Evolutionary conservation across 306 rosid genomes (phyloP), one percentile per base, ranked within the genome.

Genomic region (Canavalia ensiformis): DNA sequence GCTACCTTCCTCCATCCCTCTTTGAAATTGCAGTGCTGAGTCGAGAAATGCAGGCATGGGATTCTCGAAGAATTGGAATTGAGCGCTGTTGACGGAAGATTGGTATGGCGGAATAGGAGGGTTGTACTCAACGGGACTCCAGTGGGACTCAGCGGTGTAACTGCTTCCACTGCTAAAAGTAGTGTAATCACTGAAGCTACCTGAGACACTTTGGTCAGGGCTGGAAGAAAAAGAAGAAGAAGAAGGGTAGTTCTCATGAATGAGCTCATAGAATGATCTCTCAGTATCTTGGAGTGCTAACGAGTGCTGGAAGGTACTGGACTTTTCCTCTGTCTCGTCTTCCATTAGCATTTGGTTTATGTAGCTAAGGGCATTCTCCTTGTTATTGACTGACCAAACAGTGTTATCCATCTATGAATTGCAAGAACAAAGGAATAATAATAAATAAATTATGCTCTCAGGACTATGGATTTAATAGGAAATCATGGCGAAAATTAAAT

Each of bases 301-400:
- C 72, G 91, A 85, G 74, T 89, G 90, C 56, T 80, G 84, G 41
- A 88, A 86, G 87, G 89, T 84, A 3, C 64, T 78, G 7, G 87
- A 86, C 62, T 74, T 83, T 1, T 80, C 73, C 12, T 85, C 92
- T 13, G 86, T 76, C 76, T 89, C 88, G 65, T 90, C 97, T 51
- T 92, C 90, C 91, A 89, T 85, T 1, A 92, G 91, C 78, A 89
- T 79, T 76, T 92, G 89, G 79, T 69, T 83, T 70, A 92, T 83
- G 83, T 85, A 89, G 73, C 74, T 59, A 30, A 92, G 88, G 34
- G 76, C 69, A 8, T 18, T 18, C 25, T 18, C 25, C 25, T 18
- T 18, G 25, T 18, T 18, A 18, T 18, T 18, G 25, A 18, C 25
- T 18, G 25, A 18, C 25, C 25, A 18, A 18, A 18, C 25, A 18